Evolutionary conservation across 208 protist genomes (phyloP), one percentile per base, ranked within the genome.

Genomic region (Spongospora subterranea): DNA sequence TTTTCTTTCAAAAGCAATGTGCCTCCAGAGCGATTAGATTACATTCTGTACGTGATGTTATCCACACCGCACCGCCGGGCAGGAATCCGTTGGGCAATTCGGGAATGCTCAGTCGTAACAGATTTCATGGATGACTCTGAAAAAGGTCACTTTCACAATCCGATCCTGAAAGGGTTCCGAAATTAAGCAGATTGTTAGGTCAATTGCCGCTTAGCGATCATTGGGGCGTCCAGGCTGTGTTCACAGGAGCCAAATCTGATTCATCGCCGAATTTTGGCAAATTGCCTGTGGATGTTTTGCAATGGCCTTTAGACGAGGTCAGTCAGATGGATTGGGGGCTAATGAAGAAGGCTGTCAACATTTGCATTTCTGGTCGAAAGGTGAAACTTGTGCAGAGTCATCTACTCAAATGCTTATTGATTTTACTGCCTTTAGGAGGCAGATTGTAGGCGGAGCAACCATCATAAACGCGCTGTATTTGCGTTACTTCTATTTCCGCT

Each of bases 141-240:
- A n/a, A n/a, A 60, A 60, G 50, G 6, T 60, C 50, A 60, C 6
- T 29, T 60, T 60, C 50, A 60, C 50, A 60, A 24, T 60, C 50
- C 13, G 50, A 60, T 60, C 50, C 6, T 60, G 6, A 29, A 29
- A 24, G 50, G 50, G 50, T 60, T 60, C 50, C 24, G 6, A 24
- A 60, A 29, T 60, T 24, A 29, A 24, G 24, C 6, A 29, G 50
- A 6, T 29, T 24, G 6, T 60, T 60, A 60, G 50, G 50, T 24
- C 71, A 43, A 43, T 40, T 82, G 6, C 71, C 71, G 6, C n/a
- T 82, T 6, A 82, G 71, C 71, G 71, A 82, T n/a, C 71, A 82
- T 43, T 82, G 71, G 71, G 71, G 71, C 40, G 71, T 82, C 35
- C n/a, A 82, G 35, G 71, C 71, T 82, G n/a, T 82, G 17, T 82